Percentiles rank a stretch among this genome's conserved stretches.
Conservation (phyloP, 176 grass and related monocot species). For the Tillandsia leiboldiana region DNA sequence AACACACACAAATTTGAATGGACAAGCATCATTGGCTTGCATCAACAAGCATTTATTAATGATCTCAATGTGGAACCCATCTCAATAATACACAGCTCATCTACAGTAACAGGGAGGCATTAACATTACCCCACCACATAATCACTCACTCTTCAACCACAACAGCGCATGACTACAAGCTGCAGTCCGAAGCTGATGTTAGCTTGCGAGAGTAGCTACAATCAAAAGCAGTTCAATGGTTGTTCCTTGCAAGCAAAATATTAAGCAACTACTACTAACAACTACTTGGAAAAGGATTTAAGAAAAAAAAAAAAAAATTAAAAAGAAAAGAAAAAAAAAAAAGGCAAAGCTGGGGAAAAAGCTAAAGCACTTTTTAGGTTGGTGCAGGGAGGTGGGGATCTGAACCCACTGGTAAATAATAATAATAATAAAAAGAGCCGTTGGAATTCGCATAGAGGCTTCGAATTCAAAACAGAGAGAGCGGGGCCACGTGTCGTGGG, state of each 20-base stretch:
- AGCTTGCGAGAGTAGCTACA: not conserved
- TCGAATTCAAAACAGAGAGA: not conserved
- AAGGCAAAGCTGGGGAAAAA: no score
- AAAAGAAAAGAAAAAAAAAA: no score
- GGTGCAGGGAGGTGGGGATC: no score
- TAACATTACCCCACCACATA: not conserved
- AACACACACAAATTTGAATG: not conserved
- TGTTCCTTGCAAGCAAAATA: slow-evolving; percentile 2
- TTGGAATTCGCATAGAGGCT: not conserved
- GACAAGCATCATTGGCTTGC: not conserved
- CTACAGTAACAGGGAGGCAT: not conserved
- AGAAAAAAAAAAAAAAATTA: no score
- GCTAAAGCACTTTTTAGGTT: no score
- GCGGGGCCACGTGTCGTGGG: not conserved
- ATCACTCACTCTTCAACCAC: not conserved
- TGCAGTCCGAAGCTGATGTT: not conserved
- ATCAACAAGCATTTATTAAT: not conserved
- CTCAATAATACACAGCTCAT: not conserved
- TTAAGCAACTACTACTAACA: not conserved
- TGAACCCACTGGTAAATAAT: no score
- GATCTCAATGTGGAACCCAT: not conserved
- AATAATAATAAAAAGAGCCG: no score
- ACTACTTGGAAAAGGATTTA: no score
- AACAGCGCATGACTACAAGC: not conserved
- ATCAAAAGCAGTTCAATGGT: not conserved